Evolutionary conservation across 2,329 filamentous ascomycete genomes (phyloP), one percentile per base, ranked within the genome.

Genomic region (Sporothrix pallida): DNA sequence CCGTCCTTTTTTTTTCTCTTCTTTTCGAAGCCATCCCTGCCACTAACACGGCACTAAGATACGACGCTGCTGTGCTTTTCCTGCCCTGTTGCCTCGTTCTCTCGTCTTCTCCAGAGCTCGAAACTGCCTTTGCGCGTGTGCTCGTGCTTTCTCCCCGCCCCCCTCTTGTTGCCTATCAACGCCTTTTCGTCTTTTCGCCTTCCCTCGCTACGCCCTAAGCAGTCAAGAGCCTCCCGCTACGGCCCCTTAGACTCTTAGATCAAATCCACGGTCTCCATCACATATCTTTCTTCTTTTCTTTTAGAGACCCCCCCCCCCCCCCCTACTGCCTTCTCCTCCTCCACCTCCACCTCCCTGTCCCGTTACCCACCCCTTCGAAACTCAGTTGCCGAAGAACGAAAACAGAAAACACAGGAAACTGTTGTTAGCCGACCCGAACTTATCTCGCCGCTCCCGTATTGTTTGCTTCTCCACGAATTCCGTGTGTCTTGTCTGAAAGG

Each of bases 341-440:
- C 71, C 26, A 31, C 52, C 52, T 69, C 63, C 26, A 20, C 62
- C 50, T 68, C 70, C 63, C 46, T 63, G n/a, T 50, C 60, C 60
- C 69, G 48, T 68, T 70, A 69, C 20, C 72, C 72, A 70, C 65
- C 15, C 50, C 63, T 26, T 48, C 62, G 52, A 72, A 68, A 68
- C 50, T 50, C 26, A 60, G 52, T 73, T 73, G 72, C 72, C 72
- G 72, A 73, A 67, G 37, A 26, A 73, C 73, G 70, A 74, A 72
- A 74, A 74, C 71, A 56, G 48, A 37, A 62, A 56, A 56, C 20
- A 56, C 52, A 58, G 26, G 54, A 9, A 67, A 23, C 37, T 23
- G 15, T 12, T 42, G 52, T 70, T 74, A 74, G 67, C 73, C 73
- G 73, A 72, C 62, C 73, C 70, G 70, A 74, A 69, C 48, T 69